These are phyloP conservation scores for Fusarium anguioides DNA, from an alignment of 2,329 filamentous ascomycete species.

Conservation along the genomic window DNA sequence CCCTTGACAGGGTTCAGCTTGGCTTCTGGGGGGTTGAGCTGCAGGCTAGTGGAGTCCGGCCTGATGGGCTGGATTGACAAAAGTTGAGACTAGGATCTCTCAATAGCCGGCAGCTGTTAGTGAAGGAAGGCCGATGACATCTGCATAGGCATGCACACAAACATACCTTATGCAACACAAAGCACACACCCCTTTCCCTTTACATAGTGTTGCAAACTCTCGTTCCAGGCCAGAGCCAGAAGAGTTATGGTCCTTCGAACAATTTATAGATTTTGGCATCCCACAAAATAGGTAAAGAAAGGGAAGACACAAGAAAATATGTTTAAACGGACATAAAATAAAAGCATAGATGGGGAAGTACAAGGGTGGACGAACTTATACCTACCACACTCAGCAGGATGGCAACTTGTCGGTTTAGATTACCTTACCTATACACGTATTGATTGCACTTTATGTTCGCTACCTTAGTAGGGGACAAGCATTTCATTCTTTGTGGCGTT, in stretches of 20 bases:
- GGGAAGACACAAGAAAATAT: neutral
- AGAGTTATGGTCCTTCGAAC: conserved; percentile 13
- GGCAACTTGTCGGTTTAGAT: neutral
- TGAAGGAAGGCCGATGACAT: conserved; percentile 3
- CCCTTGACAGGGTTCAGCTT: conserved; percentile 17
- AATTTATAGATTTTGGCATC: conserved; percentile 1
- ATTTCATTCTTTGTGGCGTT: conserved; percentile 14
- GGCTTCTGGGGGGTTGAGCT: conserved; percentile 11
- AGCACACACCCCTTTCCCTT: conserved; percentile 1
- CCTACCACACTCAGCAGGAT: neutral
- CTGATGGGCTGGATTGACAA: conserved; percentile 25
- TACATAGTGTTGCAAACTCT: neutral
- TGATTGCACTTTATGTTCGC: neutral
- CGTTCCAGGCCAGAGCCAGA: neutral
- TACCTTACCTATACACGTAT: neutral
- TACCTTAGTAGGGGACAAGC: conserved; percentile 8
- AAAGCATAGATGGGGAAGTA: neutral
- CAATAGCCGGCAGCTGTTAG: conserved; percentile 7
- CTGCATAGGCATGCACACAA: conserved; percentile 1
- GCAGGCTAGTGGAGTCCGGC: conserved; percentile 23
- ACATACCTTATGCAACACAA: neutral
- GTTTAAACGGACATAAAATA: neutral
- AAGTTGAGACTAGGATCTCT: neutral
- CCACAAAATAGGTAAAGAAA: neutral
- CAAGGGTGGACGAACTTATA: neutral